Percentiles rank a stretch among this genome's conserved stretches.
phyloP scores from a whole-genome alignment of 2,329 filamentous ascomycete species.

The Lanzia echinophila region DNA sequence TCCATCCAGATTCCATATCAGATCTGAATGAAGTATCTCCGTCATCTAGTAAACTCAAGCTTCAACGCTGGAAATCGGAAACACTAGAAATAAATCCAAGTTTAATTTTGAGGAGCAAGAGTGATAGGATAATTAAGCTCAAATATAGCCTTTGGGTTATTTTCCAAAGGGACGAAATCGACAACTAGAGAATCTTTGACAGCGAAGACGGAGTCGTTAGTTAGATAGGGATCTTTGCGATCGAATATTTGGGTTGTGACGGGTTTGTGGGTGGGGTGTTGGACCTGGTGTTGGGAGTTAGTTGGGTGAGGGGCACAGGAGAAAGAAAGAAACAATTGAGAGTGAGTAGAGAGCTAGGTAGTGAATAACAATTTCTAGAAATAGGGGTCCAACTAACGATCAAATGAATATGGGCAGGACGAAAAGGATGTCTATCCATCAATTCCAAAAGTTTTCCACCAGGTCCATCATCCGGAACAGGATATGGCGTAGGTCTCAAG shows the following conservation, averaged over 20 bases:
- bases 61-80: too few species aligned
- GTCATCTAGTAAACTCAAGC: too few species aligned
- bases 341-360: background rate
- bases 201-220: slow-evolving; percentile 44
- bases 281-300: slow-evolving; percentile 11
- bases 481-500: slow-evolving; percentile 38
- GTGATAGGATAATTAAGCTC: slow-evolving; percentile 29
- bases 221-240: slow-evolving; percentile 57
- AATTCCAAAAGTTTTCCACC: slow-evolving; percentile 50
- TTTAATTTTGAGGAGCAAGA: slow-evolving; percentile 11
- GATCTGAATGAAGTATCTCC: too few species aligned
- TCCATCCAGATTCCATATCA: too few species aligned
- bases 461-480: slow-evolving; percentile 36
- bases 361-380: background rate
- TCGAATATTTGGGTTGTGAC: slow-evolving; percentile 74
- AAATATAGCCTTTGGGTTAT: slow-evolving; percentile 30
- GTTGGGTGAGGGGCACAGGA: background rate
- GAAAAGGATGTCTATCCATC: slow-evolving; percentile 53
- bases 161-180: slow-evolving; percentile 41
- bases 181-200: slow-evolving; percentile 48
- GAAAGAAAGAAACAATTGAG: background rate
- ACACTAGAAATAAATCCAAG: background rate
- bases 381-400: slow-evolving; percentile 40
- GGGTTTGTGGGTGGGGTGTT: slow-evolving; percentile 48
- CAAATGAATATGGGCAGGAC: slow-evolving; percentile 59